Percentiles rank a stretch among this genome's conserved stretches.
Conservation (phyloP, 73 alveolate species). For the Paramecium primaurelia region DNA sequence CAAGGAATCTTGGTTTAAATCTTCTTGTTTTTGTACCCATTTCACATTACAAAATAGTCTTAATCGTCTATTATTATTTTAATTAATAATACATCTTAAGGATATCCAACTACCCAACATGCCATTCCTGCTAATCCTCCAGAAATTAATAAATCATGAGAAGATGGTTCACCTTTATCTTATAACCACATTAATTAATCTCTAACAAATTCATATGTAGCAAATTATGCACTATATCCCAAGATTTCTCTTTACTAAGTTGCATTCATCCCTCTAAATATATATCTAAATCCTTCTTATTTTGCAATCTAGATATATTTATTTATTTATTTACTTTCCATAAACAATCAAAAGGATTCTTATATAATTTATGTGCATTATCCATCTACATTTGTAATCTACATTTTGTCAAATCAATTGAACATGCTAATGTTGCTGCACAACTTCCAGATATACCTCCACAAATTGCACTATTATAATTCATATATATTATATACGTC, state of each 20-base stretch:
- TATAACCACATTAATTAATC: neutral
- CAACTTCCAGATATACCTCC: constrained; percentile 67
- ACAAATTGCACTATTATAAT: constrained; percentile 10
- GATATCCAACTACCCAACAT: constrained; percentile 60
- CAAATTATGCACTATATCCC: constrained; percentile 61
- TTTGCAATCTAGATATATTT: neutral
- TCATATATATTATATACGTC: neutral
- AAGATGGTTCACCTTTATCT: constrained; percentile 47
- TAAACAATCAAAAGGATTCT: constrained; percentile 53
- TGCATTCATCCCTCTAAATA: constrained; percentile 60
- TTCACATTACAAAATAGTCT: constrained; percentile 62
- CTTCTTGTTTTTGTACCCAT: constrained; percentile 38
- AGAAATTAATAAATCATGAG: neutral
- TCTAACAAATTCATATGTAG: constrained; percentile 43
- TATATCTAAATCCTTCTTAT: constrained; percentile 48
- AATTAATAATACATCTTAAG: constrained; percentile 23
- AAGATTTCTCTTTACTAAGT: constrained; percentile 44
- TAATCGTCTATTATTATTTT: neutral
- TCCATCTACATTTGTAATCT: constrained; percentile 66
- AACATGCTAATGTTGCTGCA: constrained; percentile 52
- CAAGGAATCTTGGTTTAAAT: constrained; percentile 21
- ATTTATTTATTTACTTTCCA: neutral
- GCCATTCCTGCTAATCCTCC: constrained; percentile 62
- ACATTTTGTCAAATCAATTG: constrained; percentile 69
- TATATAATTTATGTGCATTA: constrained; percentile 2